These are phyloP conservation scores for Cryptococcus sp. DNA, from an alignment of 1,284 basidiomycete genomes.

Conservation along the genomic window DNA sequence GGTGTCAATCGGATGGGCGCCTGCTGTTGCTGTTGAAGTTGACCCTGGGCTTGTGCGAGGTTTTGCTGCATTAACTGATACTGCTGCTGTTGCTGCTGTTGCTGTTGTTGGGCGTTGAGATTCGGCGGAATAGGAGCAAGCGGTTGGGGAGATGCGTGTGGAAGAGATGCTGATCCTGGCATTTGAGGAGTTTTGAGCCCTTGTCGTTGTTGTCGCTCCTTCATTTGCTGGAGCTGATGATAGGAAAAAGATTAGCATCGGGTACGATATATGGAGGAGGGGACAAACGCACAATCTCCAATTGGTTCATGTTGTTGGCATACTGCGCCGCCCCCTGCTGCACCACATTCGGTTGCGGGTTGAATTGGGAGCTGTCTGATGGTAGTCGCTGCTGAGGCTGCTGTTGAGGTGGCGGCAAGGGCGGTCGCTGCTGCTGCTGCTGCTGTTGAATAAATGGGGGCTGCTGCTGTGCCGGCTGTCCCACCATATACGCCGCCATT, in stretches of 20 bases:
- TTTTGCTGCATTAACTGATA: slow-evolving; percentile 16
- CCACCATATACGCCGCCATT: slow-evolving; percentile 7
- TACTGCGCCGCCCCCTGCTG: slow-evolving; percentile 11
- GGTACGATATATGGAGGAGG: neutral
- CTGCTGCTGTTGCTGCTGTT: slow-evolving; percentile 1
- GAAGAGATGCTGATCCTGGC: slow-evolving; percentile 8
- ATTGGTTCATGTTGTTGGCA: slow-evolving; percentile 15
- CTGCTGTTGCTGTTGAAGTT: neutral
- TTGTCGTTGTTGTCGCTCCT: slow-evolving; percentile 5
- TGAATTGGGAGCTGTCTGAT: slow-evolving; percentile 5
- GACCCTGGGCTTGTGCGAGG: slow-evolving; percentile 7
- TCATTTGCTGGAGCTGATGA: slow-evolving; percentile 13
- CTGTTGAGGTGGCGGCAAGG: slow-evolving; percentile 3
- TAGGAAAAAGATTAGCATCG: neutral
- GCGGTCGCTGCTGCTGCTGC: slow-evolving; percentile 9
- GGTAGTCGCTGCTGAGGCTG: slow-evolving; percentile 10
- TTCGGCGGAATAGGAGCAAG: neutral
- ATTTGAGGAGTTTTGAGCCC: slow-evolving; percentile 23
- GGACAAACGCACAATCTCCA: slow-evolving; percentile 18
- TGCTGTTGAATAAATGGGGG: slow-evolving; percentile 2
- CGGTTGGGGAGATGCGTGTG: slow-evolving; percentile 19
- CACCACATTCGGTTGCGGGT: slow-evolving; percentile 3
- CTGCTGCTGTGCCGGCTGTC: slow-evolving; percentile 7
- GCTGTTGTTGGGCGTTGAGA: neutral
- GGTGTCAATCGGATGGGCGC: neutral